These are phyloP conservation scores for Gossypium ekmanianum DNA, from an alignment of 345 rosid genomes.

Conservation along the genomic window DNA sequence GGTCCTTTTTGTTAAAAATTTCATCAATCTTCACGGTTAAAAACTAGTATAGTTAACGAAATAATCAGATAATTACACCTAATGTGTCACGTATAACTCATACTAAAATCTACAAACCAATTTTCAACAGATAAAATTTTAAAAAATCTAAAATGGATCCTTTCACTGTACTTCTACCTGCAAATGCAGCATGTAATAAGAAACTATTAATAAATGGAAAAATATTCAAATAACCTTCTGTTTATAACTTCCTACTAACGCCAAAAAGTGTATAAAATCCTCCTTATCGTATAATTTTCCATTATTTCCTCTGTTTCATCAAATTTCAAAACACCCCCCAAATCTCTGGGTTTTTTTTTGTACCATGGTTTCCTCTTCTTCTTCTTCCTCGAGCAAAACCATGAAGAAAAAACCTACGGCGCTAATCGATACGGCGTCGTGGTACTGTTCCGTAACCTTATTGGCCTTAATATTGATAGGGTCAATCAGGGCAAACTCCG, in stretches of 20 bases:
- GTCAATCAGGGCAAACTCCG: constrained; percentile 40
- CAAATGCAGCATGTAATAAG: too few species aligned
- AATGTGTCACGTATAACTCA: too few species aligned
- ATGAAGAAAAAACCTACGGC: constrained; percentile 24
- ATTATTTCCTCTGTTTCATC: constrained; percentile 1
- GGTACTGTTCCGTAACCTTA: constrained; percentile 58
- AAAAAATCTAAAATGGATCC: too few species aligned
- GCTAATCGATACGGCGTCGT: constrained; percentile 47
- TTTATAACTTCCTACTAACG: neutral
- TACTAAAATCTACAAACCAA: too few species aligned
- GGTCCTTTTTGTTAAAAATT: too few species aligned
- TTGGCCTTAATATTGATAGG: constrained; percentile 50
- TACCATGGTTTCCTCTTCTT: constrained; percentile 20
- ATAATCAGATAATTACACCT: too few species aligned
- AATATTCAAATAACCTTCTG: neutral
- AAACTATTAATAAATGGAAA: too few species aligned
- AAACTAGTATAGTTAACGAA: too few species aligned
- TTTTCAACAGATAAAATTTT: too few species aligned
- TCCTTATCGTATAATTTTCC: neutral
- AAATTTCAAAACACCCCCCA: neutral
- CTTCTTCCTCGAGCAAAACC: constrained; percentile 10
- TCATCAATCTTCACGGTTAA: accelerated
- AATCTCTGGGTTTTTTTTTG: neutral
- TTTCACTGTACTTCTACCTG: too few species aligned
- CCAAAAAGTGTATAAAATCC: neutral